A percentile compares a stretch with the other conserved stretches of the same genome.
Conservation (phyloP, 1,139 yeast species). For the Taphrina pruni region DNA sequence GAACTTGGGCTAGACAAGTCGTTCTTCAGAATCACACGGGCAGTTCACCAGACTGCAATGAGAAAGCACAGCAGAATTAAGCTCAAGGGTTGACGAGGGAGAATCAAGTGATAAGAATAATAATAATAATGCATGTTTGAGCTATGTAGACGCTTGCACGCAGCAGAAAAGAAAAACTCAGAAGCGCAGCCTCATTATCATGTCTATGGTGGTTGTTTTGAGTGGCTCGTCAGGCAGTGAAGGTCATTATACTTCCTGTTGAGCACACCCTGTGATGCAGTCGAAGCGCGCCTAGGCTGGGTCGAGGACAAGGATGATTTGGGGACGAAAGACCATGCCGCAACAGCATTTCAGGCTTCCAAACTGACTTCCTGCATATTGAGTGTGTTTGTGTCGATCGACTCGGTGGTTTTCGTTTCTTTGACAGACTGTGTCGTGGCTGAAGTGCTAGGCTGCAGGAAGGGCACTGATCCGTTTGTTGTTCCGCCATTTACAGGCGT, state of each 20-base stretch:
- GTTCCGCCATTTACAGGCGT: neutral
- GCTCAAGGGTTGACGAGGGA: neutral
- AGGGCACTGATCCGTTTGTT: neutral
- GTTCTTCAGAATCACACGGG: no score
- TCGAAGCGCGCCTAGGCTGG: neutral
- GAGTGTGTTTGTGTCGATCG: neutral
- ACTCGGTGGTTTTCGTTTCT: neutral
- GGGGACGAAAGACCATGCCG: no score
- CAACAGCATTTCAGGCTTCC: neutral
- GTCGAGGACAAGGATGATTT: no score
- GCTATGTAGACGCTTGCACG: slow-evolving; percentile 6
- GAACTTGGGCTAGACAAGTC: no score
- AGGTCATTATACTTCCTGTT: slow-evolving; percentile 3
- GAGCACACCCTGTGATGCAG: neutral
- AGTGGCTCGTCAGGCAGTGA: neutral
- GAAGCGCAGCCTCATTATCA: slow-evolving; percentile 10
- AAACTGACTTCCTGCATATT: slow-evolving; percentile 7
- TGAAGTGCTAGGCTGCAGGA: neutral
- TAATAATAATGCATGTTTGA: slow-evolving; percentile 11
- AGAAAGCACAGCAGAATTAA: no score
- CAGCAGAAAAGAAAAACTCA: neutral
- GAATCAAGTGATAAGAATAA: no score
- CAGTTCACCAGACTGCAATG: no score
- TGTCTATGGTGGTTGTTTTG: slow-evolving; percentile 1
- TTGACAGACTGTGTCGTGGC: neutral